Percentiles rank a stretch among this genome's conserved stretches.
These are phyloP conservation scores for Starmerella apis DNA, from an alignment of 805 yeast genomes.

Conservation along the genomic window DNA sequence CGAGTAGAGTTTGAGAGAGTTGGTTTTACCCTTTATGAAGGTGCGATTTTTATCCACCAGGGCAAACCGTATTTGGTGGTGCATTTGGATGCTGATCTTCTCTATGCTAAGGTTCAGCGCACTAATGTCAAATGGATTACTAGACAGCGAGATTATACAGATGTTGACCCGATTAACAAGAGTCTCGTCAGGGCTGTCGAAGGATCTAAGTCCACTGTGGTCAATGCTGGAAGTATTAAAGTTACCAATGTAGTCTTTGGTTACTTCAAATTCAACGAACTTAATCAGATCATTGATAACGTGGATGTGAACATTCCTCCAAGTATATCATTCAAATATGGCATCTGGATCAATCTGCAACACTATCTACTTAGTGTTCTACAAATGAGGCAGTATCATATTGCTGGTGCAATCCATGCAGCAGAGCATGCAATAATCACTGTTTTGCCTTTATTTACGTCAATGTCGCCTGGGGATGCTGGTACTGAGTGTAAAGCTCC, in stretches of 20 bases:
- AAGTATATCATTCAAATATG: conserved; percentile 53
- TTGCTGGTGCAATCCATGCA: conserved; percentile 93
- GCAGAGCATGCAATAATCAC: conserved; percentile 86
- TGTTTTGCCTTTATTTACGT: conserved; percentile 60
- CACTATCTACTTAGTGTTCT: conserved; percentile 49
- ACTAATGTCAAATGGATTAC: conserved; percentile 94
- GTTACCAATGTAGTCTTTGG: conserved; percentile 81
- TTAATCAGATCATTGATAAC: conserved; percentile 75
- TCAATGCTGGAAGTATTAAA: conserved; percentile 60
- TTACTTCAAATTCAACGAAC: conserved; percentile 72
- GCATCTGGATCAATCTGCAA: conserved; percentile 89
- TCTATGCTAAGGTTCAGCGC: conserved; percentile 71
- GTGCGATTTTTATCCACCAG: conserved; percentile 89
- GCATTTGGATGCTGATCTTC: conserved; percentile 70
- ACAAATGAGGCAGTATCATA: conserved; percentile 45
- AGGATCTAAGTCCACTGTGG: conserved; percentile 9
- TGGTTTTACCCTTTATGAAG: conserved; percentile 79
- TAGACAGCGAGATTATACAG: conserved; percentile 80
- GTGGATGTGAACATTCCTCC: conserved; percentile 91
- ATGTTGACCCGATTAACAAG: conserved; percentile 61
- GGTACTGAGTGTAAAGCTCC: conserved; percentile 96
- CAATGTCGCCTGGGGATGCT: conserved; percentile 57
- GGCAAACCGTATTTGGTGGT: conserved; percentile 81
- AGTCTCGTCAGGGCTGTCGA: conserved; percentile 22
- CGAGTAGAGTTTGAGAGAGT: conserved; percentile 82